Evolutionary conservation across 139 green algal genomes (phyloP).

Genomic region (Haematococcus lacustris): DNA sequence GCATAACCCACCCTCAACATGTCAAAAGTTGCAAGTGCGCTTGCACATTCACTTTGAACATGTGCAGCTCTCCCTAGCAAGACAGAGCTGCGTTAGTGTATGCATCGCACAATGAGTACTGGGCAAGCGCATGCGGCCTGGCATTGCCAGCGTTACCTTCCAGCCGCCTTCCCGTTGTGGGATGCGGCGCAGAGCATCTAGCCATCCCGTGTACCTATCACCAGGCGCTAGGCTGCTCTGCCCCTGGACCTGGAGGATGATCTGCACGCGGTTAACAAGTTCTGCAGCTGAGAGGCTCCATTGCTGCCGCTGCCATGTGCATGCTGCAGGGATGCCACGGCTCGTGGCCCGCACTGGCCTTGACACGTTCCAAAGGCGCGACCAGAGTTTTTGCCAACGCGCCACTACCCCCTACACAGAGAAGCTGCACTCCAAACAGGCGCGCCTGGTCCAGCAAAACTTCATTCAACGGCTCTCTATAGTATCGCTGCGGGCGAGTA

Average conservation of each 20-base stretch:
- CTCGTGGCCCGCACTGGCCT: conserved; percentile 35
- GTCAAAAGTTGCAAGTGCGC: neutral
- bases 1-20: neutral
- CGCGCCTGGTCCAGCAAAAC: too few relatives aligned
- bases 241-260: conserved; percentile 50
- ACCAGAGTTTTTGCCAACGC: conserved; percentile 54
- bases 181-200: conserved; percentile 34
- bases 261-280: conserved; percentile 25
- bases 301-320: neutral
- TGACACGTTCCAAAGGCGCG: conserved; percentile 55
- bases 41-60: neutral
- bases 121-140: neutral
- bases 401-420: conserved; percentile 36
- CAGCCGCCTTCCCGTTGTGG: conserved; percentile 32
- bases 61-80: neutral
- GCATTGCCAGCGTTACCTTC: conserved; percentile 9
- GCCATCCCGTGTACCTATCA: conserved; percentile 31
- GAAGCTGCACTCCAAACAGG: conserved; percentile 44
- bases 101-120: neutral
- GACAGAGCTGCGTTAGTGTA: neutral
- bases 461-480: too few relatives aligned
- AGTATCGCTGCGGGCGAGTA: too few relatives aligned
- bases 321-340: neutral
- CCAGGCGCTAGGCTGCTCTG: conserved; percentile 19
- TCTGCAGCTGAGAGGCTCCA: neutral